Percentiles rank a stretch among this genome's conserved stretches.
Evolutionary conservation across 192 early-diverging fungal species (phyloP).

Genomic region (Coemansia sp.): DNA sequence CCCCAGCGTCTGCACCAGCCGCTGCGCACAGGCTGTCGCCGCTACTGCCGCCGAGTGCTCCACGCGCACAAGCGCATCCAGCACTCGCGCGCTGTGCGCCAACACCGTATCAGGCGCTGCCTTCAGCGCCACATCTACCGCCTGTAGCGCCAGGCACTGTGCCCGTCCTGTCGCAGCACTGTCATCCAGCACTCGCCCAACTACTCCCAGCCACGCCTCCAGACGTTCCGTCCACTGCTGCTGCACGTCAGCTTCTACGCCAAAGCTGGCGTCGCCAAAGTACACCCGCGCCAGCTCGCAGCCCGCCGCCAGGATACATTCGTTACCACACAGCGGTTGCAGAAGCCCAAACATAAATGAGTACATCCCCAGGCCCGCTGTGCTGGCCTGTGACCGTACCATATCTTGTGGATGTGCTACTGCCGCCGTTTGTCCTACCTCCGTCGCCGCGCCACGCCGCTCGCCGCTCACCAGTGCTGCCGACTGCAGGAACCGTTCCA

Average conservation of each 20-base stretch:
- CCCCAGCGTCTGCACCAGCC: constrained; percentile 20
- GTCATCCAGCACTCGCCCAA: constrained; percentile 14
- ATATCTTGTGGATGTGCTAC: constrained; percentile 29
- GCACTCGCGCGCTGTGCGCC: constrained; percentile 14
- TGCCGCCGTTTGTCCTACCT: constrained; percentile 26
- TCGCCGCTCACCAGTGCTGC: constrained; percentile 37
- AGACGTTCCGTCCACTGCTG: constrained; percentile 17
- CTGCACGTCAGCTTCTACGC: constrained; percentile 21
- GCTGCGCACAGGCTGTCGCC: constrained; percentile 7
- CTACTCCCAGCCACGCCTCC: constrained; percentile 19
- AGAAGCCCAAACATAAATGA: constrained; percentile 20
- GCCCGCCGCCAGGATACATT: constrained; percentile 15
- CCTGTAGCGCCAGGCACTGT: constrained; percentile 19
- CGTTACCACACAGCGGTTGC: constrained; percentile 7
- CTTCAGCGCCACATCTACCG: constrained; percentile 28
- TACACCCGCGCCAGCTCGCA: constrained; percentile 29
- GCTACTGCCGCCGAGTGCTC: constrained; percentile 4
- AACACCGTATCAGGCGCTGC: constrained; percentile 32
- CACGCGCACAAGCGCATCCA: constrained; percentile 18
- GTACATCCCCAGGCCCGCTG: constrained; percentile 36
- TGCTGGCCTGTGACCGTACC: constrained; percentile 16
- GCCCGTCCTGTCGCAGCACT: constrained; percentile 1
- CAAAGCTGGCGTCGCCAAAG: constrained; percentile 37
- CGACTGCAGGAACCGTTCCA: constrained; percentile 34
- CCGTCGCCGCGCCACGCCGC: constrained; percentile 26